These are phyloP conservation scores for Barnettozyma pratensis DNA, from an alignment of 805 yeast genomes.

Conservation along the genomic window DNA sequence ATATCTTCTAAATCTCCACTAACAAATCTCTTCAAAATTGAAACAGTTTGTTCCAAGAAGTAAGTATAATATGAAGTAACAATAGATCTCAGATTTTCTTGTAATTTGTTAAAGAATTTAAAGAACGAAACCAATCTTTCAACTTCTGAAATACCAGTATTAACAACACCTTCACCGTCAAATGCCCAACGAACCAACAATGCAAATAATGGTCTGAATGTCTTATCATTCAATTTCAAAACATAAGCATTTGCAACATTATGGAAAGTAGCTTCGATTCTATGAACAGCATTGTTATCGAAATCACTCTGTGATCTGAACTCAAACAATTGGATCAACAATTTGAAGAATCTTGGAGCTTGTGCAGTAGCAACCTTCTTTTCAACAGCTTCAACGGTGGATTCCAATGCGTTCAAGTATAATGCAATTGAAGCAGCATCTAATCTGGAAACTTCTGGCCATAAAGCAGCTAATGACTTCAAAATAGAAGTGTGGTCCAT, in stretches of 20 bases:
- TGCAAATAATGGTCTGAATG: slow-evolving; percentile 89
- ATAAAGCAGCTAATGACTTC: slow-evolving; percentile 54
- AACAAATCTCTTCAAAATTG: slow-evolving; percentile 47
- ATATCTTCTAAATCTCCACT: slow-evolving; percentile 38
- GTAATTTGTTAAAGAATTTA: slow-evolving; percentile 79
- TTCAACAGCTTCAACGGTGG: slow-evolving; percentile 59
- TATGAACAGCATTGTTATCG: slow-evolving; percentile 68
- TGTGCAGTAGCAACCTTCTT: slow-evolving; percentile 73
- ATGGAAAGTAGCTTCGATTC: slow-evolving; percentile 76
- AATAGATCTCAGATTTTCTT: slow-evolving; percentile 79
- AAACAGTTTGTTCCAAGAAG: slow-evolving; percentile 66
- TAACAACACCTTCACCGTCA: slow-evolving; percentile 66
- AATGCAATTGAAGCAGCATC: slow-evolving; percentile 56
- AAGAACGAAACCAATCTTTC: slow-evolving; percentile 71
- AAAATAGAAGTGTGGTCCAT: slow-evolving; percentile 63
- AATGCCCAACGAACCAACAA: slow-evolving; percentile 87
- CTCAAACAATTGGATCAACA: slow-evolving; percentile 68
- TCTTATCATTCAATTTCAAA: slow-evolving; percentile 88
- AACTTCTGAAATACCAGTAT: slow-evolving; percentile 39
- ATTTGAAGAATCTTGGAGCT: slow-evolving; percentile 60
- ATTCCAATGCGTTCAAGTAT: slow-evolving; percentile 61
- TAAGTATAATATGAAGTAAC: slow-evolving; percentile 87
- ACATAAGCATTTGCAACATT: slow-evolving; percentile 71
- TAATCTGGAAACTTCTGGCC: slow-evolving; percentile 42
- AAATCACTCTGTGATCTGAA: slow-evolving; percentile 54